phyloP scores from a whole-genome alignment of 352 stramenopile species.

The Globisporangium cylindrosporum region DNA sequence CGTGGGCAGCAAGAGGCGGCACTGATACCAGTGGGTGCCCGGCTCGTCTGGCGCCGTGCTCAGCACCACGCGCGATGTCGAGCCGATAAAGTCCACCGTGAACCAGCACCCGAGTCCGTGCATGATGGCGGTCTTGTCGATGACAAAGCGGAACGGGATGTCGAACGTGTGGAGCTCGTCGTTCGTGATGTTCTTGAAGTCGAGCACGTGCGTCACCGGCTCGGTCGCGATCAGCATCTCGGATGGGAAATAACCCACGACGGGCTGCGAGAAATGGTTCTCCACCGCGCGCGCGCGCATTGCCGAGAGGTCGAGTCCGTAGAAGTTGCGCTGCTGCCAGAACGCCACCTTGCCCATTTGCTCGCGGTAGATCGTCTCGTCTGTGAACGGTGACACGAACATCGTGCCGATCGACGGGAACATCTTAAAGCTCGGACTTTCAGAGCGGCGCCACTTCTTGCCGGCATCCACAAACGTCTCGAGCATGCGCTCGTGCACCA shows the following conservation, averaged over 20 bases:
- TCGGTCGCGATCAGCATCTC: slow-evolving; percentile 67
- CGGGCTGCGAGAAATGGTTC: slow-evolving; percentile 96
- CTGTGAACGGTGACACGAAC: slow-evolving; percentile 94
- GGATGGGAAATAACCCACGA: slow-evolving; percentile 92
- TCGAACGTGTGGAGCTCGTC: slow-evolving; percentile 88
- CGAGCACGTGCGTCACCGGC: slow-evolving; percentile 67
- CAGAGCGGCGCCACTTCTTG: slow-evolving; percentile 93
- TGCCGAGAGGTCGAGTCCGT: slow-evolving; percentile 94
- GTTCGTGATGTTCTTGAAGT: slow-evolving; percentile 79
- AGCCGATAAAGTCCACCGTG: slow-evolving; percentile 96
- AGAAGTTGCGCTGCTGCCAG: slow-evolving; percentile 96
- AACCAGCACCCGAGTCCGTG: slow-evolving; percentile 99
- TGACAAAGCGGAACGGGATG: slow-evolving; percentile 88
- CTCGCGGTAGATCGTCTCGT: slow-evolving; percentile 93
- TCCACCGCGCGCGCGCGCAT: slow-evolving; percentile 94
- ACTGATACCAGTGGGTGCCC: slow-evolving; percentile 93
- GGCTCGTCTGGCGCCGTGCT: slow-evolving; percentile 76
- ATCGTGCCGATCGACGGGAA: slow-evolving; percentile 98
- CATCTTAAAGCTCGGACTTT: slow-evolving; percentile 81
- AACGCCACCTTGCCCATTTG: slow-evolving; percentile 92
- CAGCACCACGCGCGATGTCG: slow-evolving; percentile 73
- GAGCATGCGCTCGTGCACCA: slow-evolving; percentile 99
- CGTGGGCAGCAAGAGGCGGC: slow-evolving; percentile 85
- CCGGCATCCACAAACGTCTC: slow-evolving; percentile 95
- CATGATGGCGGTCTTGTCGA: slow-evolving; percentile 90